These are phyloP conservation scores for Syncephalastrum racemosum DNA, from an alignment of 371 early-diverging fungal species.

Conservation along the genomic window DNA sequence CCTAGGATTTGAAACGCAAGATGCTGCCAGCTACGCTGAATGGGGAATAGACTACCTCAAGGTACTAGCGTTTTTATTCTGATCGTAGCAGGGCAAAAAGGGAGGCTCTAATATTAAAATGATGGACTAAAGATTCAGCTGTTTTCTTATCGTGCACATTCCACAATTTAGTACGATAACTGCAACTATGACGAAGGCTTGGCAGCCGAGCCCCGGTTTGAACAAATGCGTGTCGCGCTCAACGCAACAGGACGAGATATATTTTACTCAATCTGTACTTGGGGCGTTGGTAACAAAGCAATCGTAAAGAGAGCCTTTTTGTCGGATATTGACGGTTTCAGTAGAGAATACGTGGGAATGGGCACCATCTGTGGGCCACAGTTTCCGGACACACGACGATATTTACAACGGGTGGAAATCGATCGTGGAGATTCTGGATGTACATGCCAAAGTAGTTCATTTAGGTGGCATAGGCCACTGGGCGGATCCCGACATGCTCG, in stretches of 20 bases:
- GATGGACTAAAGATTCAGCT: too few relatives aligned
- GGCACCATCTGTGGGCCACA: constrained; percentile 33
- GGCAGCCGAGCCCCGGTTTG: constrained; percentile 10
- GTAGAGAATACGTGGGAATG: constrained; percentile 39
- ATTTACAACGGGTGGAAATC: constrained; percentile 34
- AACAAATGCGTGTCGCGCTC: constrained; percentile 37
- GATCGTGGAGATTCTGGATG: constrained; percentile 12
- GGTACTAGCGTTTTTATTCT: constrained; percentile 7
- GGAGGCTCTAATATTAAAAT: background rate
- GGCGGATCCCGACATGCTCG: constrained; percentile 26
- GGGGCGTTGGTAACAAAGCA: constrained; percentile 36
- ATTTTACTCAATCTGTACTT: constrained; percentile 40
- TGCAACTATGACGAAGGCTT: constrained; percentile 22
- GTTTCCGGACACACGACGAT: constrained; percentile 41
- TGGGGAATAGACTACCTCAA: constrained; percentile 26
- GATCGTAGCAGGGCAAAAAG: background rate
- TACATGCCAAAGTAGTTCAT: constrained; percentile 16
- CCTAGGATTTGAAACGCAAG: constrained; percentile 15
- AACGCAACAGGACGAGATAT: constrained; percentile 44
- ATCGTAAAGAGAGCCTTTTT: background rate
- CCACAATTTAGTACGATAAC: constrained; percentile 18
- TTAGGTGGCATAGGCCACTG: constrained; percentile 18
- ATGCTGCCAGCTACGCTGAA: constrained; percentile 21
- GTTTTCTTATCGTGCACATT: too few relatives aligned
- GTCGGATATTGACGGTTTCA: background rate